Conservation (phyloP, 2,329 filamentous ascomycete genomes). For the Pochonia chlamydosporia region DNA sequence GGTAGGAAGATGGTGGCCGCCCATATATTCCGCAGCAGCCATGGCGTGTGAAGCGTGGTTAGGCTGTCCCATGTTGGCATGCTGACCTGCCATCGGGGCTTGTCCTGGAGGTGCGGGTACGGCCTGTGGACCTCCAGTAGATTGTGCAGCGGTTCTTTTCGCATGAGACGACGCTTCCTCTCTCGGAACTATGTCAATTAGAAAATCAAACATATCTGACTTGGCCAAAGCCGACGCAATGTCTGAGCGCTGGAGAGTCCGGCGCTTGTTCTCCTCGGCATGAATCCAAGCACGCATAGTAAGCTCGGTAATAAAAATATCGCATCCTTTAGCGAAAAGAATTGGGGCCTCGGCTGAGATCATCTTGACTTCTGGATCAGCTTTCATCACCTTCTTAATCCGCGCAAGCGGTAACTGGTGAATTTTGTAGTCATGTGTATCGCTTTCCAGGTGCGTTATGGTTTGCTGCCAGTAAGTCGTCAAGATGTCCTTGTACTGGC, state of each 20-base stretch:
- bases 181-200: constrained; percentile 96
- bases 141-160: constrained; percentile 62
- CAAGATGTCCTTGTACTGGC: constrained; percentile 91
- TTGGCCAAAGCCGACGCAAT: constrained; percentile 94
- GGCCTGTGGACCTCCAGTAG: constrained; percentile 34
- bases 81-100: constrained; percentile 47
- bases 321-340: constrained; percentile 95
- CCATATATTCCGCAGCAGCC: constrained; percentile 57
- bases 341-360: constrained; percentile 98
- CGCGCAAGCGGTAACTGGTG: constrained; percentile 95
- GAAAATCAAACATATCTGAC: constrained; percentile 99
- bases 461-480: constrained; percentile 99
- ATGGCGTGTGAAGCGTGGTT: constrained; percentile 54
- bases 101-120: constrained; percentile 45
- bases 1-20: constrained; percentile 55
- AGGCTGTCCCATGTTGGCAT: constrained; percentile 42
- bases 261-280: constrained; percentile 96
- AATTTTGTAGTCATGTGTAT: constrained; percentile 97
- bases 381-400: constrained; percentile 99
- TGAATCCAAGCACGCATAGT: constrained; percentile 99
- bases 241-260: constrained; percentile 90
- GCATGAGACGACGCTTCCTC: constrained; percentile 85
- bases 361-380: constrained; percentile 99
- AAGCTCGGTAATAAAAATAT: constrained; percentile 97
- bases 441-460: constrained; percentile 89